Evolutionary conservation across 202 grass and related monocot species (phyloP), one percentile per base, ranked within the genome.

Genomic region (Carex sylvatica): DNA sequence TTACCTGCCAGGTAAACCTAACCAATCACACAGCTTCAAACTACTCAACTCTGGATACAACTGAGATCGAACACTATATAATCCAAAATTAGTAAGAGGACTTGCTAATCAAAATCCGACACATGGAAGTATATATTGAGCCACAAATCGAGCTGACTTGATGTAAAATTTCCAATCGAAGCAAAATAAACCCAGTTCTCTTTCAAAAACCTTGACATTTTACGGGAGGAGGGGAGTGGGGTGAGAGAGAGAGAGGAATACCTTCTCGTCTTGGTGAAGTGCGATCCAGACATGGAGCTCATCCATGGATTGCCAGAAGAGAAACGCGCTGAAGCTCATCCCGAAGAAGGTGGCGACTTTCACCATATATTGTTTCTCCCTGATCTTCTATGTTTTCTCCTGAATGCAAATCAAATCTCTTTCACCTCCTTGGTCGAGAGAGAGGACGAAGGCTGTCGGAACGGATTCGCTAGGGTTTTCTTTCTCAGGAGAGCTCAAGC

Each of bases 251-350:
- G 30, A 79, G 30, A 79, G 80, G 62, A 3, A 71, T 11, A 98
- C 92, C 95, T 98, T 98, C 80, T 98, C 92, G 77, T 98, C 95
- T 87, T 93, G 92, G 90, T 95, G 92, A 70, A 98, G 92, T 61
- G 92, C 89, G 89, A 98, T 91, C 92, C 91, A 98, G 77, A 95
- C 87, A 73, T 98, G 92, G 75, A 93, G 87, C 51, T 74, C 93
- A 74, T 95, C 92, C 95, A 95, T 93, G 72, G 95, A 95, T 49
- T 98, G 84, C 95, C 88, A 91, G 87, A 95, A 98, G 84, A 98
- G 86, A 87, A 98, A 98, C 80, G 91, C 92, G 16, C 95, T 91
- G 84, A 98, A 90, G 87, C 86, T 86, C 95, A 95, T 93, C 33
- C 59, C 92, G 88, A 98, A 95, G 92, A 81, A 98, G 72, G 92